Conservation (phyloP, 805 yeast genomes). For the Metschnikowia drakensbergensis region DNA sequence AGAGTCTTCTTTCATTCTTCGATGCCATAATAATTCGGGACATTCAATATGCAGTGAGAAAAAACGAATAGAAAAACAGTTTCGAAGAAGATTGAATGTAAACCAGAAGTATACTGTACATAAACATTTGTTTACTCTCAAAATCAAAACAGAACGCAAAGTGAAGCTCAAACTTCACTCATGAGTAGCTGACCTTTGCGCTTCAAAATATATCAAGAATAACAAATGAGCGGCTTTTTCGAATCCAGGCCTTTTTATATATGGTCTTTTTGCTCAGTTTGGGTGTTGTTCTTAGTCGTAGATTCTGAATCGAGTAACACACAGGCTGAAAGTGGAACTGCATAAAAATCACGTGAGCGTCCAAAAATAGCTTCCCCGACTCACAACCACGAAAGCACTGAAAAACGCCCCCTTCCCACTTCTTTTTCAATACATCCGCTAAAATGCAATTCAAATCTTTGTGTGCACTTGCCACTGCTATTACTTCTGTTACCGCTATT, state of each 20-base stretch:
- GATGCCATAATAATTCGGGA: no score
- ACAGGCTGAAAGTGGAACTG: neutral
- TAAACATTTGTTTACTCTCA: neutral
- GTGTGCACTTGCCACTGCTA: conserved; percentile 46
- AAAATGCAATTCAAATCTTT: conserved; percentile 40
- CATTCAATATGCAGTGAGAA: no score
- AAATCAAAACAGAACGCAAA: conserved; percentile 3
- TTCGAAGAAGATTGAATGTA: no score
- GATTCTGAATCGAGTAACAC: neutral
- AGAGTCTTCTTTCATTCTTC: neutral
- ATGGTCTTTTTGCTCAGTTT: no score
- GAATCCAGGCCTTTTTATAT: no score
- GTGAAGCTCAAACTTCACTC: neutral
- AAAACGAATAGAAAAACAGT: no score
- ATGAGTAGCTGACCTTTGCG: neutral
- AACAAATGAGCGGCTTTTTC: no score
- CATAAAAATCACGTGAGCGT: conserved; percentile 1
- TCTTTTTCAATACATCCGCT: neutral
- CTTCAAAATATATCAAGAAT: neutral
- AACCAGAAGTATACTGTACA: neutral
- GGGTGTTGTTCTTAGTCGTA: neutral
- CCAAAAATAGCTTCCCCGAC: conserved; percentile 11
- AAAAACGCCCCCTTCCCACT: conserved; percentile 4
- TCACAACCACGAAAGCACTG: neutral
- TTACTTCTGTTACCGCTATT: conserved; percentile 50